Evolutionary conservation across 129 eudicot species (phyloP).

Genomic region (Smallanthus sonchifolius): DNA sequence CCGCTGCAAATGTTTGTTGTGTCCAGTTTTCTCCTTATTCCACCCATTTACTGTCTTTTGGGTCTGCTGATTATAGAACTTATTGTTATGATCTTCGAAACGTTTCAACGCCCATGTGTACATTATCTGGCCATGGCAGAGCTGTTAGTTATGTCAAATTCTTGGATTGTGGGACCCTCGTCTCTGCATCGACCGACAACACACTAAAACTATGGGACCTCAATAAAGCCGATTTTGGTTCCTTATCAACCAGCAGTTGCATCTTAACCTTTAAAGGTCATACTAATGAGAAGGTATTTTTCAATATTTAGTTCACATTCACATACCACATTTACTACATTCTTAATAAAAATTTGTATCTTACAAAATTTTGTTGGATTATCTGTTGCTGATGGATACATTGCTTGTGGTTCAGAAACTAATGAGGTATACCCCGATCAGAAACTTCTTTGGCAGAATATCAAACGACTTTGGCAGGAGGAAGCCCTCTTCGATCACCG

Average conservation of each 20-base stretch:
- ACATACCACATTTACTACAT: background rate
- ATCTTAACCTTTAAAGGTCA: conserved; percentile 75
- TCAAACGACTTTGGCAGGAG: too few species aligned
- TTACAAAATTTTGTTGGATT: conserved; percentile 94
- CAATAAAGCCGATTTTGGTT: conserved; percentile 44
- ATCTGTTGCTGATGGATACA: conserved; percentile 93
- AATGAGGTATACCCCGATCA: conserved; percentile 89
- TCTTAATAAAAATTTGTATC: conserved; percentile 3
- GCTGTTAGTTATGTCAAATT: conserved; percentile 95
- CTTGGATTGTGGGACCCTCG: conserved; percentile 70
- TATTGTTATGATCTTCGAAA: conserved; percentile 89
- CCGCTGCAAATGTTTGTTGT: conserved; percentile 81
- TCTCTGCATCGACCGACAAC: conserved; percentile 95
- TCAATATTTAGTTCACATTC: background rate
- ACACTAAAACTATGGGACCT: conserved; percentile 95
- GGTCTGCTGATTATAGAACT: conserved; percentile 89
- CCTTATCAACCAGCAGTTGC: conserved; percentile 60
- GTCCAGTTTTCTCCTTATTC: conserved; percentile 92
- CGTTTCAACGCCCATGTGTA: conserved; percentile 68
- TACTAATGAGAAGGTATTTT: conserved; percentile 89
- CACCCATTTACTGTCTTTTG: conserved; percentile 61
- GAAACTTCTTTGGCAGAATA: too few species aligned
- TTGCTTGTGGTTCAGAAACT: conserved; percentile 93
- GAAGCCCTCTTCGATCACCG: too few species aligned
- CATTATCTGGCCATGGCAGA: conserved; percentile 79